phyloP scores from a whole-genome alignment of 352 stramenopile genomes.

The Phytopythium litorale region DNA sequence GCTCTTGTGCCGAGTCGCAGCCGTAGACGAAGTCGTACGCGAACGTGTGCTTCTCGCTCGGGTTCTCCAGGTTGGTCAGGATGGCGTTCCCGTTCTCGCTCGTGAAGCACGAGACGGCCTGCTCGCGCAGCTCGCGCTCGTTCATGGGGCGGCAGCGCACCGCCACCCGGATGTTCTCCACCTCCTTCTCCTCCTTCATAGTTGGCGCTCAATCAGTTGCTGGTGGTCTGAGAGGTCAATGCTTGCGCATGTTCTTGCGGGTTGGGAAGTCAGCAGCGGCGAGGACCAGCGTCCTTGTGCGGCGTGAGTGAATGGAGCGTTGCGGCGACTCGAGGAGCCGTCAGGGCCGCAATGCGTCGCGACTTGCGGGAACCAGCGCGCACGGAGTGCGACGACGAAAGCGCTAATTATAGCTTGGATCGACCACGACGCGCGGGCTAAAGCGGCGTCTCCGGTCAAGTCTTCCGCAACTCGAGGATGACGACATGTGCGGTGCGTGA shows the following conservation, averaged over 20 bases:
- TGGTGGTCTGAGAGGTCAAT: not conserved
- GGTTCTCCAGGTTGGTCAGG: constrained; percentile 82
- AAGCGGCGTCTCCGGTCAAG: too few species aligned
- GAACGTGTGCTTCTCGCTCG: constrained; percentile 78
- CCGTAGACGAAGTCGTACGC: constrained; percentile 88
- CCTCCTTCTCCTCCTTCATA: constrained; percentile 83
- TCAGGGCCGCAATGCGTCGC: not conserved
- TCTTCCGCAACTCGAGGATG: constrained; percentile 6
- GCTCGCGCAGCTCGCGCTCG: constrained; percentile 77
- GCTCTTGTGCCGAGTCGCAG: constrained; percentile 64
- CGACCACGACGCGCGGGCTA: not conserved
- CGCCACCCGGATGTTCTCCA: constrained; percentile 90
- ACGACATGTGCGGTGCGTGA: constrained; percentile 37
- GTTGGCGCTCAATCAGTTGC: not conserved
- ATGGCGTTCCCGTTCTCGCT: constrained; percentile 69
- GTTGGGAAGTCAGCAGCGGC: not conserved
- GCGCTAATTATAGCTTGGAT: not conserved
- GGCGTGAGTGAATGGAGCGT: not conserved
- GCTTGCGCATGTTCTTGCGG: constrained; percentile 3
- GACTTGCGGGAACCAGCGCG: not conserved
- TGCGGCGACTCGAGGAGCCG: not conserved
- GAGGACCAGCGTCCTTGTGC: not conserved
- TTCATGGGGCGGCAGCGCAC: constrained; percentile 92
- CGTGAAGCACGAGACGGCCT: constrained; percentile 68
- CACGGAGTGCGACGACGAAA: not conserved